phyloP scores from a whole-genome alignment of 768 basidiomycete species.

The Collybiopsis luxurians region DNA sequence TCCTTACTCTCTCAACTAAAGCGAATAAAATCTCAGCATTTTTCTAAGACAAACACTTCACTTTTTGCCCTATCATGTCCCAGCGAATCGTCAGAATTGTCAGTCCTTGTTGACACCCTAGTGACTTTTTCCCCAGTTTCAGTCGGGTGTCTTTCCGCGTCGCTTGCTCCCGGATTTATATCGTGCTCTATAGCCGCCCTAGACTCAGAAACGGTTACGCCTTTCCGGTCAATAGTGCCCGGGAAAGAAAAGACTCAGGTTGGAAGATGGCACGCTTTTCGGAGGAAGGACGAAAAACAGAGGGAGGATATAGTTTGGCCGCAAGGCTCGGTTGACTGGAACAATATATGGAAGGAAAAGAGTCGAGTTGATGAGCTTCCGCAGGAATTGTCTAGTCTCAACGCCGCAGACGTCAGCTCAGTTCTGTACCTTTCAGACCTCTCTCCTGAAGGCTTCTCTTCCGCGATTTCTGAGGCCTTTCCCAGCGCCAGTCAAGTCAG shows the following conservation, averaged over 20 bases:
- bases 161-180: conserved; percentile 16
- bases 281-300: conserved; percentile 30
- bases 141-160: conserved; percentile 4
- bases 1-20: neutral
- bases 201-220: conserved; percentile 35
- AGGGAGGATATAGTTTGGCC: neutral
- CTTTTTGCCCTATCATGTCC: neutral
- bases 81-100: neutral
- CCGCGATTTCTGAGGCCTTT: conserved; percentile 37
- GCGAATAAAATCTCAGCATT: neutral
- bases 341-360: conserved; percentile 45
- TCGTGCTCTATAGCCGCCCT: conserved; percentile 61
- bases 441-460: conserved; percentile 54
- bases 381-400: neutral
- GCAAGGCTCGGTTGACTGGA: conserved; percentile 40
- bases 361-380: conserved; percentile 27
- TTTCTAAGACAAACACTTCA: neutral
- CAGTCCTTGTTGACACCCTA: conserved; percentile 3
- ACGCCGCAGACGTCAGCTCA: conserved; percentile 26
- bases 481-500: conserved; percentile 48
- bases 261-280: conserved; percentile 68
- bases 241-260: conserved; percentile 61
- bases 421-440: conserved; percentile 58
- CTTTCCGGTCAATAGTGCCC: conserved; percentile 63
- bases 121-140: neutral